Evolutionary conservation across 1,284 basidiomycete genomes (phyloP), one percentile per base, ranked within the genome.

Genomic region (Boletellus deceptivus): DNA sequence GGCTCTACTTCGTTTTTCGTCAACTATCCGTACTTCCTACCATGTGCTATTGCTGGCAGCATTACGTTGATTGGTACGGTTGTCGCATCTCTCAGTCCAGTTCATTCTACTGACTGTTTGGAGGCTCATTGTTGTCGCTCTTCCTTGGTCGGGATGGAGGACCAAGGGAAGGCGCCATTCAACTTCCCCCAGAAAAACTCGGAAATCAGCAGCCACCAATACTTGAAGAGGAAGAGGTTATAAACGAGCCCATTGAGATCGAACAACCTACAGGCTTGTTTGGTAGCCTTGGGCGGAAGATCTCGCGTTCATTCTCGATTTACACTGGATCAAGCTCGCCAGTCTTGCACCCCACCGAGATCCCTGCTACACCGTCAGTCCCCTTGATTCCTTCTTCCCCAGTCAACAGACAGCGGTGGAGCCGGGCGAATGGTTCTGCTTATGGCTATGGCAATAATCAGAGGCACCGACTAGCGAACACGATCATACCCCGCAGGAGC

Each of bases 61-160:
- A 73, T 91, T 36, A 91, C 92, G 27, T 74, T 93, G 45, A 78
- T 75, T 40, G 89, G 89, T 83, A 55, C 61, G 74, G 61, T n/a
- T 38, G 24, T 48, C 53, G 14, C 33, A 41, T 16, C 48, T 22
- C 39, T 34, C 9, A 43, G 17, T 25, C 34, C 48, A 22, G 1
- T 35, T 10, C 54, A 24, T 48, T 38, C 40, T 40, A 34, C 55
- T 55, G 27, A 49, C 25, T 18, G 27, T 8, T 3, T 36, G 29
- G 29, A 78, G 96, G 95, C 14, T 87, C 93, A 1, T 64, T 97
- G 43, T 75, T 99, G 24, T 84, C 87, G 0, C 84, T 94, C 53
- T 97, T 98, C 75, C 82, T 99, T 42, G 90, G 86, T 16, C 86
- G 81, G 57, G 93, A 99, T 65, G 95, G 92, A 50, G 93, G 94